Percentiles rank a stretch among this genome's conserved stretches.
Evolutionary conservation across 805 yeast genomes (phyloP).

Genomic region (Wickerhamiella slavikovae): DNA sequence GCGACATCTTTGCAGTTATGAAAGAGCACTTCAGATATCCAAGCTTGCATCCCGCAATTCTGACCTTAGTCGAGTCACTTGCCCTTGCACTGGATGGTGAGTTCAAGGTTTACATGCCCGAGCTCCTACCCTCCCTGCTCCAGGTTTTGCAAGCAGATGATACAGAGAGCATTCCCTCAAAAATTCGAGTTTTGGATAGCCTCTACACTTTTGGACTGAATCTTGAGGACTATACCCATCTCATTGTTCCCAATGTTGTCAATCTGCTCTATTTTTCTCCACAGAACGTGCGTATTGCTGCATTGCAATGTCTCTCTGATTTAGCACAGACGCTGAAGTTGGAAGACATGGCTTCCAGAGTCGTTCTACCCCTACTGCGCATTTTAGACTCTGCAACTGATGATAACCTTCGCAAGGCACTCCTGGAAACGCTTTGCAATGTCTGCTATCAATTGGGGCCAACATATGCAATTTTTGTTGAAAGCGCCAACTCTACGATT

Average conservation of each 20-base stretch:
- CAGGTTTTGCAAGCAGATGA: conserved; percentile 51
- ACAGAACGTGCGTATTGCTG: conserved; percentile 37
- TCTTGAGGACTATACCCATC: conserved; percentile 72
- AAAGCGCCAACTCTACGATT: conserved; percentile 11
- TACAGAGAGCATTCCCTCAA: conserved; percentile 24
- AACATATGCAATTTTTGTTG: conserved; percentile 64
- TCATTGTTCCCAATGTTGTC: conserved; percentile 72
- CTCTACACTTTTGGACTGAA: conserved; percentile 74
- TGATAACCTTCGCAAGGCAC: conserved; percentile 34
- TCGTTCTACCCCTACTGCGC: conserved; percentile 68
- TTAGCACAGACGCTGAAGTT: conserved; percentile 51
- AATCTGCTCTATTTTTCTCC: conserved; percentile 57
- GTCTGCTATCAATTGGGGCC: conserved; percentile 61
- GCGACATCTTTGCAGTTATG: conserved; percentile 53
- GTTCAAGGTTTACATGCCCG: conserved; percentile 66
- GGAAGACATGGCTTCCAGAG: conserved; percentile 75
- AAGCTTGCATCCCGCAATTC: conserved; percentile 55
- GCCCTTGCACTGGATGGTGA: conserved; percentile 81
- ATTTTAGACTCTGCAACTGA: conserved; percentile 33
- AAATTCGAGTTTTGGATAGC: conserved; percentile 51
- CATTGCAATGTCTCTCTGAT: conserved; percentile 69
- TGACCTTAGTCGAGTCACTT: conserved; percentile 62
- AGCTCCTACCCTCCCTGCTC: conserved; percentile 53
- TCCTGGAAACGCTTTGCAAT: conserved; percentile 59
- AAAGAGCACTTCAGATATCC: conserved; percentile 48